Percentiles rank a stretch among this genome's conserved stretches.
Evolutionary conservation across 257 asterid genomes (phyloP).

Genomic region (Fraxinus quadrangulata): DNA sequence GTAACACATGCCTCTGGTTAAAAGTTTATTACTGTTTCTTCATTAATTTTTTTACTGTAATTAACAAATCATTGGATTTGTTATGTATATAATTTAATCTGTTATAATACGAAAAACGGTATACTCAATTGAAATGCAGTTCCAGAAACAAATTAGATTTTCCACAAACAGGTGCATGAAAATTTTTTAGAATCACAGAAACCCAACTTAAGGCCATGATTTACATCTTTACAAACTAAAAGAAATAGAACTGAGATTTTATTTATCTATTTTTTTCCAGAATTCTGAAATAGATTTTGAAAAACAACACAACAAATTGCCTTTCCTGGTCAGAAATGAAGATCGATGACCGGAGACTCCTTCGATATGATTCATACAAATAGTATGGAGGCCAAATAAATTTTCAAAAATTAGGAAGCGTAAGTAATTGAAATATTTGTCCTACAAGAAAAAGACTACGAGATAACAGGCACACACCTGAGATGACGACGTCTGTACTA

Average conservation of each 20-base stretch:
- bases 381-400: neutral
- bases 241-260: too few species aligned
- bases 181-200: neutral
- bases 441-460: too few species aligned
- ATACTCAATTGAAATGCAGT: neutral
- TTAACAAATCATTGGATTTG: too few species aligned
- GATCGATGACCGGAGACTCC: neutral
- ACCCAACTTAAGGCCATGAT: neutral
- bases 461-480: neutral
- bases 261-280: too few species aligned
- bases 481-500: neutral
- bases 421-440: neutral
- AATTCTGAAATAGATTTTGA: too few species aligned
- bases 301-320: too few species aligned
- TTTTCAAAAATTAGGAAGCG: neutral
- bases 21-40: too few species aligned
- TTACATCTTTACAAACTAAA: neutral
- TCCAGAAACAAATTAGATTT: neutral
- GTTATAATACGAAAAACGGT: too few species aligned
- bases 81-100: too few species aligned
- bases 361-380: neutral
- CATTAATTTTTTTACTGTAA: too few species aligned
- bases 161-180: neutral
- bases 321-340: neutral
- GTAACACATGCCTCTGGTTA: too few species aligned